phyloP scores from a whole-genome alignment of 306 rosid species.

The Oxytropis ochrocephala region DNA sequence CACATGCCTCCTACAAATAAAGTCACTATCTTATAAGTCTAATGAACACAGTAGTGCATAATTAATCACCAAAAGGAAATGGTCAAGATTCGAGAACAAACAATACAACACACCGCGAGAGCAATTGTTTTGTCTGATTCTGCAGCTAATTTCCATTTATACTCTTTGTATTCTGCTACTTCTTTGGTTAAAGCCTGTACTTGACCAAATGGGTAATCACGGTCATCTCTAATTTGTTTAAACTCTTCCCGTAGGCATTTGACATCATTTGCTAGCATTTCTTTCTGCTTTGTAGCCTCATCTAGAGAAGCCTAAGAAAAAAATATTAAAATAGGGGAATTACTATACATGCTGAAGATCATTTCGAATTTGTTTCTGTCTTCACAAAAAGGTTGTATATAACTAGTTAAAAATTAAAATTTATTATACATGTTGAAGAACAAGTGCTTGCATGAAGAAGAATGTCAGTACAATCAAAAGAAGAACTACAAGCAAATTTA shows the following conservation, averaged over 20 bases:
- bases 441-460: neutral
- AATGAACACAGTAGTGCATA: neutral
- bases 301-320: constrained; percentile 57
- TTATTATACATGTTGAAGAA: neutral
- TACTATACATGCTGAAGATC: too few species aligned
- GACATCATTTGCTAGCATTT: constrained; percentile 43
- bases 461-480: neutral
- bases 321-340: neutral
- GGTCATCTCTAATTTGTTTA: constrained; percentile 80
- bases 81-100: neutral
- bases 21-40: constrained; percentile 3
- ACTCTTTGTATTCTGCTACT: constrained; percentile 43
- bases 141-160: constrained; percentile 37
- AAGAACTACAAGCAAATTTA: neutral
- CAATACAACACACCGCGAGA: constrained; percentile 55
- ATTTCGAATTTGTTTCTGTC: too few species aligned
- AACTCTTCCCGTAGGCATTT: constrained; percentile 70
- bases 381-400: too few species aligned
- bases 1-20: constrained; percentile 53
- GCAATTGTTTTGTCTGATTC: constrained; percentile 60
- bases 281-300: constrained; percentile 62
- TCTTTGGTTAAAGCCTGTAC: constrained; percentile 51
- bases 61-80: neutral
- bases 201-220: constrained; percentile 51
- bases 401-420: too few species aligned